These are phyloP conservation scores for Pythium phragmiticola DNA, from an alignment of 352 stramenopile genomes.

Conservation along the genomic window DNA sequence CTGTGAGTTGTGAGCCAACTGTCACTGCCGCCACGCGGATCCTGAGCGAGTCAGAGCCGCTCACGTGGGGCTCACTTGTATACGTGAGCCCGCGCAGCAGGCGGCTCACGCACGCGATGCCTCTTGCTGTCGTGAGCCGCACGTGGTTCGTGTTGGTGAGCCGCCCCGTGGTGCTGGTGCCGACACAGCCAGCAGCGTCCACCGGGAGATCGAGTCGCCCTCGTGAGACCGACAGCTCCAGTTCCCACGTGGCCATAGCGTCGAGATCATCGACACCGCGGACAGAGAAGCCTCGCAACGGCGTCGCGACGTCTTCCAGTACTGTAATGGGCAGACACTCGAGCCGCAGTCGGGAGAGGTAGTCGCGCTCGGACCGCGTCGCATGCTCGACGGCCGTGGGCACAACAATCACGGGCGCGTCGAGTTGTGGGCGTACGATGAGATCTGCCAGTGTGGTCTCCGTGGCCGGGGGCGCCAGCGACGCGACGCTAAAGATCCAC, in stretches of 20 bases:
- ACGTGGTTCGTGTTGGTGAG: slow-evolving; percentile 8
- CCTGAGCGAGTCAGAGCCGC: slow-evolving; percentile 39
- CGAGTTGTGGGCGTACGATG: slow-evolving; percentile 30
- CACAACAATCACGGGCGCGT: slow-evolving; percentile 50
- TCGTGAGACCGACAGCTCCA: slow-evolving; percentile 8
- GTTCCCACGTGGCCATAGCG: slow-evolving; percentile 4
- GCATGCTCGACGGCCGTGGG: slow-evolving; percentile 27
- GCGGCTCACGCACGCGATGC: slow-evolving; percentile 36
- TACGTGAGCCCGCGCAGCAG: slow-evolving; percentile 41
- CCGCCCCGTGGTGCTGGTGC: not conserved
- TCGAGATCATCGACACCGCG: slow-evolving; percentile 32
- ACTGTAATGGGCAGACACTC: slow-evolving; percentile 41
- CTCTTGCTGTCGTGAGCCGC: not conserved
- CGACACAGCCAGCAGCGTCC: slow-evolving; percentile 7
- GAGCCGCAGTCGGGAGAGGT: slow-evolving; percentile 40
- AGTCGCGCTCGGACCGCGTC: slow-evolving; percentile 37
- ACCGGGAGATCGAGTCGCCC: slow-evolving; percentile 2
- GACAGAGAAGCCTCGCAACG: slow-evolving; percentile 39
- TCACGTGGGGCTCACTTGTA: slow-evolving; percentile 40
- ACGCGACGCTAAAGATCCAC: slow-evolving; percentile 45
- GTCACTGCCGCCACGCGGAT: slow-evolving; percentile 25
- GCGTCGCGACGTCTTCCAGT: slow-evolving; percentile 39
- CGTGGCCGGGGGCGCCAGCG: not conserved
- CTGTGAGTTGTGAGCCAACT: not conserved
- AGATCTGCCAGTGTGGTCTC: slow-evolving; percentile 37